Conservation (phyloP, 345 rosid genomes). For the Hibiscus trionum region DNA sequence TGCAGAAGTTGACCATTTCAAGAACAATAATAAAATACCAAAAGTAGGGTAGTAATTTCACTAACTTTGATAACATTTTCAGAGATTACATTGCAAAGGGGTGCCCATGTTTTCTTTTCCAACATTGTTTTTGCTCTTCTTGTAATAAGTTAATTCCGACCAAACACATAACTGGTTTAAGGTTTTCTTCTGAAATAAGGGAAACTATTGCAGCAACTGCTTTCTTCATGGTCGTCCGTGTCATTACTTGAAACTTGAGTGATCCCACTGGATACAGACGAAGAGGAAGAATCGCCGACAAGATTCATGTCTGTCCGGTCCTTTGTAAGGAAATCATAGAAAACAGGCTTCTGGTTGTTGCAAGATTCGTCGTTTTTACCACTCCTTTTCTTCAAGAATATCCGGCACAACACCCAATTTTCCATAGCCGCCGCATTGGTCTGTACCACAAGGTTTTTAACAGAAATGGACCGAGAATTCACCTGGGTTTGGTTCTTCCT, state of each 20-base stretch:
- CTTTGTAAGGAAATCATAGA: conserved; percentile 72
- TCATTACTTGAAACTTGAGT: conserved; percentile 55
- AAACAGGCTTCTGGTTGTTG: conserved; percentile 42
- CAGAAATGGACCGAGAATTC: background rate
- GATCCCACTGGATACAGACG: conserved; percentile 82
- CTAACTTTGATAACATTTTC: background rate
- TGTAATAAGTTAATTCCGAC: conserved; percentile 20
- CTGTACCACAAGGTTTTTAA: conserved; percentile 27
- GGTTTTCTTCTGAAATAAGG: conserved; percentile 53
- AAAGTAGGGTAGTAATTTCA: background rate
- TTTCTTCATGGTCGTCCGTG: conserved; percentile 56
- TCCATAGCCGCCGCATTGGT: conserved; percentile 34
- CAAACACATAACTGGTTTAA: conserved; percentile 17
- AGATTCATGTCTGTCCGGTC: conserved; percentile 56
- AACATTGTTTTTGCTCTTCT: conserved; percentile 13
- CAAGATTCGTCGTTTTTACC: conserved; percentile 41
- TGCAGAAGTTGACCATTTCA: background rate
- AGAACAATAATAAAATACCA: background rate
- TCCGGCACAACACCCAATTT: conserved; percentile 91
- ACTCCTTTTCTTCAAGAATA: conserved; percentile 78
- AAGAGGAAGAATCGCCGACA: conserved; percentile 44
- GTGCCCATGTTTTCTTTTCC: background rate
- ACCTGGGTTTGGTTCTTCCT: background rate
- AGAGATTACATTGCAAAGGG: conserved; percentile 12
- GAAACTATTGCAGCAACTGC: conserved; percentile 67